A percentile compares a stretch with the other conserved stretches of the same genome.
Evolutionary conservation across 768 basidiomycete species (phyloP).

Genomic region (Tulasnella sp.): DNA sequence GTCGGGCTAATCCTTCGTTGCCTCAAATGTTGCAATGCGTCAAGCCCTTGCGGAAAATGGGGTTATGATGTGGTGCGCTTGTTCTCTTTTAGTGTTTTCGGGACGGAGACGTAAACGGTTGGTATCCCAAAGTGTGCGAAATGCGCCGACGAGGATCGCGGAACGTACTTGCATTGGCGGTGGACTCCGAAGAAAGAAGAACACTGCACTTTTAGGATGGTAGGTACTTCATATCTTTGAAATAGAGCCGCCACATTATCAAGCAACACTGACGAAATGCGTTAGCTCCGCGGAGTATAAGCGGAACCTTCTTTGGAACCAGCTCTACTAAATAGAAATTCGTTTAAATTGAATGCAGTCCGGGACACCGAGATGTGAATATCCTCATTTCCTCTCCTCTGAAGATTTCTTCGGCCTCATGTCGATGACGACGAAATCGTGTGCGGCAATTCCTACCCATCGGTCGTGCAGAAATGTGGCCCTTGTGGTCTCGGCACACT

Average conservation of each 20-base stretch:
- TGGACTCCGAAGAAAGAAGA: background rate
- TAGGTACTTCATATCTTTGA: background rate
- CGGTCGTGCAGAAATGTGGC: background rate
- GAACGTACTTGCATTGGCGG: background rate
- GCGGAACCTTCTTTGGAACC: no score
- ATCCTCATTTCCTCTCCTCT: background rate
- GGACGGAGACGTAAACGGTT: background rate
- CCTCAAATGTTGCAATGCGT: background rate
- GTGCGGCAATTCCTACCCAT: background rate
- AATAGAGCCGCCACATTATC: no score
- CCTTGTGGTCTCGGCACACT: background rate
- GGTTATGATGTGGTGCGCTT: background rate
- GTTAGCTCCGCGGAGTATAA: no score
- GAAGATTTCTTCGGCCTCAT: constrained; percentile 1
- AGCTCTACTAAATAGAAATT: background rate
- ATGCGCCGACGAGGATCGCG: background rate
- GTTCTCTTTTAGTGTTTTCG: background rate
- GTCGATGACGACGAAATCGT: constrained; percentile 1
- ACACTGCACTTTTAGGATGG: background rate
- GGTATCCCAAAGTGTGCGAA: background rate
- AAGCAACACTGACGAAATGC: no score
- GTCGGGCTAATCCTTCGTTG: background rate
- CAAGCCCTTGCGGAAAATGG: background rate
- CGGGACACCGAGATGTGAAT: background rate
- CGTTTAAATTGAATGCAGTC: background rate